Conservation (phyloP, 1,284 basidiomycete species). For the Sporisorium iseilematis-ciliati region DNA sequence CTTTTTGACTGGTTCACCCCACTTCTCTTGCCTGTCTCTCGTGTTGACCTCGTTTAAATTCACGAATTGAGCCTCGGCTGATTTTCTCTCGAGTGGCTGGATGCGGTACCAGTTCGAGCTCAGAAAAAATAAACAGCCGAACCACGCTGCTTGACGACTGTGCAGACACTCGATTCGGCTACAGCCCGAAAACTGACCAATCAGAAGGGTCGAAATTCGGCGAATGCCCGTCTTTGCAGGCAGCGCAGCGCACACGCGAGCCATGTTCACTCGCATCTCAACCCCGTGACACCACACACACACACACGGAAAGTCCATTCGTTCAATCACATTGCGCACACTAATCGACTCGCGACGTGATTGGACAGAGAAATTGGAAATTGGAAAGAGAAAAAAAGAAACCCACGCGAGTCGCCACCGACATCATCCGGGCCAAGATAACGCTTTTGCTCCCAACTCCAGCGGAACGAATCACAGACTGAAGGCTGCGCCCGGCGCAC, state of each 20-base stretch:
- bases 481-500: no score
- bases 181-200: slow-evolving; percentile 14
- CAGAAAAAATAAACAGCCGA: no score
- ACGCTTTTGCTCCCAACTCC: background rate
- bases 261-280: background rate
- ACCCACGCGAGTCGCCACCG: slow-evolving; percentile 8
- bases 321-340: slow-evolving; percentile 18
- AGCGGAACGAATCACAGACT: no score
- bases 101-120: background rate
- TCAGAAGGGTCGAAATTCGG: slow-evolving; percentile 21
- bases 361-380: slow-evolving; percentile 1
- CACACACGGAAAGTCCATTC: background rate
- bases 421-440: slow-evolving; percentile 8
- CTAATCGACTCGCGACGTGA: slow-evolving; percentile 12
- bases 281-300: background rate
- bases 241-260: slow-evolving; percentile 1
- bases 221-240: slow-evolving; percentile 18
- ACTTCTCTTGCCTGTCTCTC: no score
- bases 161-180: slow-evolving; percentile 10
- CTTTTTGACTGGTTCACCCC: no score
- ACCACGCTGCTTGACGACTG: no score
- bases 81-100: background rate
- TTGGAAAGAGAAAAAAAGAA: no score
- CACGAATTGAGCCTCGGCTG: no score
- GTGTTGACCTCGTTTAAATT: no score